Evolutionary conservation across 1,284 basidiomycete species (phyloP), one percentile per base, ranked within the genome.

Genomic region (Austroboletus novae-zelandiae): DNA sequence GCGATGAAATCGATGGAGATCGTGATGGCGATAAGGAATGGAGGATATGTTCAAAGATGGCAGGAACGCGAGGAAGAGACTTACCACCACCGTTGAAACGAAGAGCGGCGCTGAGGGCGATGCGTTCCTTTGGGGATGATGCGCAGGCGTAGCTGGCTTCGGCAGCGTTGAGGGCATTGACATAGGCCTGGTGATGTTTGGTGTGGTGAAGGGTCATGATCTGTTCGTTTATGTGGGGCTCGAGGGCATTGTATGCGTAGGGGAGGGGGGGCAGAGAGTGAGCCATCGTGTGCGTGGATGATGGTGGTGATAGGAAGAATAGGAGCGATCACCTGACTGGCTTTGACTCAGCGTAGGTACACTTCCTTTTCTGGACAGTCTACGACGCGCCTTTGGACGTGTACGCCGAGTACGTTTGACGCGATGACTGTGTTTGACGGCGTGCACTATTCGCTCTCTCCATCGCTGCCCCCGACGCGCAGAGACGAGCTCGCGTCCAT

Each of bases 151-250:
- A 88, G 35, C 80, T 76, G 54, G 80, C 76, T 73, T 94, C 91
- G 43, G 90, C 90, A n/a, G 82, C 77, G 69, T 89, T 90, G 56
- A 90, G 76, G 6, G 80, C 82, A 56, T 77, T 89, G 37, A 89
- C 86, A 58, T 90, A 89, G 40, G 85, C 80, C 71, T 88, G 87
- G 68, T 94, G 92, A 68, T 94, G 91, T 76, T 91, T 93, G 45
- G 75, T 80, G 75, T 94, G 91, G 74, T 94, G 91, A 45, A 94
- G 84, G 60, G 72, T 76, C 89, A 92, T 92, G 68, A 91, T 91
- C 72, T 91, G 76, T 62, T 77, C 70, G 27, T 81, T 86, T 74
- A 94, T 93, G 71, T 83, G 81, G 39, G 92, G 91, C 77, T 94
- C 90, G 64, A 94, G 88, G 48, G 81, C 85, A 78, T 95, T 78